phyloP scores from a whole-genome alignment of 2,329 filamentous ascomycete species.

The Alternaria consortialis region DNA sequence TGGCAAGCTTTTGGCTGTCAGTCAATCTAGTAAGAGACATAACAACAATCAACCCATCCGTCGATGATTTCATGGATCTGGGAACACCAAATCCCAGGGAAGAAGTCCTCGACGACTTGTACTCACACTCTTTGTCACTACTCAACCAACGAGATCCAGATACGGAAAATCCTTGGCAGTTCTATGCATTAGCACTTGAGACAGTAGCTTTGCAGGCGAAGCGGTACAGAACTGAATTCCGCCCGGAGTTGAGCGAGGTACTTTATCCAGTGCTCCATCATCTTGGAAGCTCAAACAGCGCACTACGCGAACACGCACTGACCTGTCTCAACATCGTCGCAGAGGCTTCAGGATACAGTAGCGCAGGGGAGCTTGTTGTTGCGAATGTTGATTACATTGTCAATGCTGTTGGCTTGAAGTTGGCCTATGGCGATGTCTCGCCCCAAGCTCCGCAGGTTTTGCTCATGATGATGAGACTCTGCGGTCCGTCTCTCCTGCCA shows the following conservation, averaged over 20 bases:
- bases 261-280: constrained; percentile 92
- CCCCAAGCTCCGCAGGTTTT: constrained; percentile 90
- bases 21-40: constrained; percentile 73
- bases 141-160: constrained; percentile 59
- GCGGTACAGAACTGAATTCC: constrained; percentile 72
- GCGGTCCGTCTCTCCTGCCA: constrained; percentile 81
- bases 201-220: constrained; percentile 78
- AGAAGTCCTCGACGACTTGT: constrained; percentile 68
- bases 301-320: constrained; percentile 82
- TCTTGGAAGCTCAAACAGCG: constrained; percentile 73
- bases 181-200: constrained; percentile 83
- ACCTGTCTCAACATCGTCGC: constrained; percentile 84
- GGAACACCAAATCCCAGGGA: constrained; percentile 41
- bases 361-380: constrained; percentile 80
- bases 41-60: constrained; percentile 60
- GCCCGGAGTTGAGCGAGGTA: constrained; percentile 86
- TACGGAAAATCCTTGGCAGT: constrained; percentile 68
- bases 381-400: constrained; percentile 96
- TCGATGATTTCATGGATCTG: constrained; percentile 73
- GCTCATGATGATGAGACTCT: constrained; percentile 91
- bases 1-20: constrained; percentile 83
- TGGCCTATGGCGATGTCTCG: constrained; percentile 92
- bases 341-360: constrained; percentile 74
- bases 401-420: constrained; percentile 85
- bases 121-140: constrained; percentile 71